Evolutionary conservation across 495 filamentous ascomycete species (phyloP), one percentile per base, ranked within the genome.

Genomic region (Niebla homalea): DNA sequence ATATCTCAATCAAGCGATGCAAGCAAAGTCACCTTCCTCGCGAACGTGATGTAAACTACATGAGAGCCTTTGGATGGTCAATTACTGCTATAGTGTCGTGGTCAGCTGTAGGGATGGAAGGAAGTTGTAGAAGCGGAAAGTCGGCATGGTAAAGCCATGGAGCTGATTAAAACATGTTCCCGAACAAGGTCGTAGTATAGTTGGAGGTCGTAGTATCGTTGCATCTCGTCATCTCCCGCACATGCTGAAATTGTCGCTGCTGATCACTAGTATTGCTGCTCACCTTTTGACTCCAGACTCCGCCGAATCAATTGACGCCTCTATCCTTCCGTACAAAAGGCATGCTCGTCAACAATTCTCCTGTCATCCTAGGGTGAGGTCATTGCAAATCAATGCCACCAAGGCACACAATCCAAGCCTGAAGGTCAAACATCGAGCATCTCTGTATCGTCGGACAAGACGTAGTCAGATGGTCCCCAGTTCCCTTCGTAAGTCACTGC

Each of bases 401-500:
- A 18, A 19, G 15, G 6, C 6, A 36, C 20, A 19, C 2, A 38
- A 6, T 5, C 12, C n/a, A 44, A 2, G 26, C 15, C 46, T 18
- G 29, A 38, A 29, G 32, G 39, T 75, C 64, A 77, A 63, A 80
- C 79, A 63, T 86, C 82, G 61, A 83, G 78, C 80, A 85, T 85
- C 62, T 84, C 81, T 42, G 78, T 73, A 65, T 84, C 80, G 61
- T 78, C 76, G n/a, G 70, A 71, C 53, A 86, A 67, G 23, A 85
- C 71, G 50, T 83, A 75, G 53, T 87, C 82, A 11, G 78, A 78
- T 36, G 89, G 92, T 1, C 92, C 92, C 86, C 87, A 98, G 62
- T 87, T 89, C 56, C 92, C 93, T 68, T 98, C 92, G 54, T 81
- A 97, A 45, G 96, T 80, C 10, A 85, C 93, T 20, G 93, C 93